Percentiles rank a stretch among this genome's conserved stretches.
phyloP scores from a whole-genome alignment of 441 rosid genomes.

The Eugenia klotzschiana region DNA sequence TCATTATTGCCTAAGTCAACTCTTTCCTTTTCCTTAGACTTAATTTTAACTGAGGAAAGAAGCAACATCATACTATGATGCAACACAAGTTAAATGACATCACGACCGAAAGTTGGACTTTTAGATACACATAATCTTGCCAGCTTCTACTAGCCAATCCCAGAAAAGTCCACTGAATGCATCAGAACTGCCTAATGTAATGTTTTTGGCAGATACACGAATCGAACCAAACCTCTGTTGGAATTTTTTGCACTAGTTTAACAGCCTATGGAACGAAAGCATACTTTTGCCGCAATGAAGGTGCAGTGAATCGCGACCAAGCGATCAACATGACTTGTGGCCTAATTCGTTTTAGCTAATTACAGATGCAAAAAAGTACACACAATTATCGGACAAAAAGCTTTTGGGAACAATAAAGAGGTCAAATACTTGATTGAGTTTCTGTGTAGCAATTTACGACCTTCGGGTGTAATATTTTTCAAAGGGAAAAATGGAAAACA shows the following conservation, averaged over 20 bases:
- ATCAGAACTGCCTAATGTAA: neutral
- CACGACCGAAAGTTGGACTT: neutral
- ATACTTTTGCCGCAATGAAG: neutral
- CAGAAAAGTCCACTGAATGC: neutral
- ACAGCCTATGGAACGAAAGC: neutral
- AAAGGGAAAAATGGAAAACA: too few relatives aligned
- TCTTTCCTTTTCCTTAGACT: neutral
- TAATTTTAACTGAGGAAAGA: neutral
- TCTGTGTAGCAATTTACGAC: too few relatives aligned
- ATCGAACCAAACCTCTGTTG: neutral
- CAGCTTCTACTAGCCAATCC: neutral
- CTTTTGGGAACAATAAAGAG: neutral
- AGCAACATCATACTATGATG: neutral
- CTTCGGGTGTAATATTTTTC: too few relatives aligned
- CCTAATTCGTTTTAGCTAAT: neutral
- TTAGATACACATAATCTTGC: neutral
- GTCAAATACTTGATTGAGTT: neutral
- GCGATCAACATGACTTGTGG: neutral
- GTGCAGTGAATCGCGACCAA: neutral
- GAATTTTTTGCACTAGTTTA: neutral
- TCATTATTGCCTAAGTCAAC: neutral
- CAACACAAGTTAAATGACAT: neutral
- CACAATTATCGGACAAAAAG: neutral
- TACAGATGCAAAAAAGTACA: neutral
- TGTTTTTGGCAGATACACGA: neutral